Conservation (phyloP, 2,329 filamentous ascomycete species). For the Apiospora sp. region DNA sequence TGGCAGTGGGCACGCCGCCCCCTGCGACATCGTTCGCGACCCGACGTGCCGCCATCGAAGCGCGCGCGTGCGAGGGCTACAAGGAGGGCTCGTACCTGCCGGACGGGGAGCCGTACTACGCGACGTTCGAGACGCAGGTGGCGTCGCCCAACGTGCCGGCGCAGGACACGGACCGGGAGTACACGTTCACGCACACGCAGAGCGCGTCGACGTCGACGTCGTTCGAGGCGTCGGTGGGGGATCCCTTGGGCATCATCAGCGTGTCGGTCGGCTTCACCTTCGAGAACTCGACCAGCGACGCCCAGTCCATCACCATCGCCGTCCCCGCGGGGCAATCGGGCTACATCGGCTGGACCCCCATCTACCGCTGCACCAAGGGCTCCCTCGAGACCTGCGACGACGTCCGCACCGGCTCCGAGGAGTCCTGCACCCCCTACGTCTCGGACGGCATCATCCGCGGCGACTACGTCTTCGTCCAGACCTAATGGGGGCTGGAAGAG, state of each 20-base stretch:
- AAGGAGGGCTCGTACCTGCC: no score
- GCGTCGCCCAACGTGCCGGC: neutral
- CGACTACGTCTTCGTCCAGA: neutral
- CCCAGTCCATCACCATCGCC: accelerated
- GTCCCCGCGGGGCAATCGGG: neutral
- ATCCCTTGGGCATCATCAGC: neutral
- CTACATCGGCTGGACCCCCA: neutral
- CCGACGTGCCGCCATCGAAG: no score
- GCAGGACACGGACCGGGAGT: no score
- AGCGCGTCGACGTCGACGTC: neutral
- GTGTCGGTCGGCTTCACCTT: neutral
- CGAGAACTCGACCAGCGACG: neutral
- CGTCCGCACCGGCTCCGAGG: neutral
- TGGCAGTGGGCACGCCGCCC: no score
- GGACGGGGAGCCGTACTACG: no score
- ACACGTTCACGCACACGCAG: no score
- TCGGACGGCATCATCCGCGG: neutral
- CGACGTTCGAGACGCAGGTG: neutral
- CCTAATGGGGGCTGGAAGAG: no score
- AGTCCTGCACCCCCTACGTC: neutral
- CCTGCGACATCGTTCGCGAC: no score
- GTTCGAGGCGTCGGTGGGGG: neutral
- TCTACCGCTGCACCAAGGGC: neutral
- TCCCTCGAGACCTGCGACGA: neutral
- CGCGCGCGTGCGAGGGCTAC: no score